Conservation (phyloP, 257 asterid genomes). For the Solanum pinnatisectum region DNA sequence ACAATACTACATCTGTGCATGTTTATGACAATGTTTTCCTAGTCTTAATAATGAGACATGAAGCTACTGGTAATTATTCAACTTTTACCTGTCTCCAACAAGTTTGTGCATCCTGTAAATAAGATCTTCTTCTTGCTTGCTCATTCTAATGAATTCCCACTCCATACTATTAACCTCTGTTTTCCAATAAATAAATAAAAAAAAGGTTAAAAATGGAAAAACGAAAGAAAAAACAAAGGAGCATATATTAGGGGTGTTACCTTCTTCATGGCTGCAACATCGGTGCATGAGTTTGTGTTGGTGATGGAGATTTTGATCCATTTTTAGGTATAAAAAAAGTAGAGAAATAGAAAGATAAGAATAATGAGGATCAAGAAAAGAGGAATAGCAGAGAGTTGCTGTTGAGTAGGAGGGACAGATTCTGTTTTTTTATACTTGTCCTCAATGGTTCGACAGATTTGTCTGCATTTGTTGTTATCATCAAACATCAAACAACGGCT, state of each 20-base stretch:
- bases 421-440: constrained; percentile 5
- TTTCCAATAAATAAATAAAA: neutral
- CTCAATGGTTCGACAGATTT: neutral
- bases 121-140: constrained; percentile 57
- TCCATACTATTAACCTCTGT: constrained; percentile 38
- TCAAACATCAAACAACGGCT: neutral
- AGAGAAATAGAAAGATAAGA: neutral
- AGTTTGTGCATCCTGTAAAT: constrained; percentile 62
- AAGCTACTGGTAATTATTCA: neutral
- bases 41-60: neutral
- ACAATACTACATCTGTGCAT: neutral
- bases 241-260: neutral
- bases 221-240: neutral
- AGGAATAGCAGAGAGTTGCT: neutral
- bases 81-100: constrained; percentile 51
- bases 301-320: neutral
- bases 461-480: constrained; percentile 1
- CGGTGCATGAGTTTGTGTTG: neutral
- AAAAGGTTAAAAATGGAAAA: neutral
- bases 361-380: neutral
- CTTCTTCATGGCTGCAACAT: neutral
- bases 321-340: neutral
- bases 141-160: constrained; percentile 37
- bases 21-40: neutral
- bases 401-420: neutral